Percentiles rank a stretch among this genome's conserved stretches.
phyloP scores from a whole-genome alignment of 768 basidiomycete genomes.

The Tricholoma sp. region DNA sequence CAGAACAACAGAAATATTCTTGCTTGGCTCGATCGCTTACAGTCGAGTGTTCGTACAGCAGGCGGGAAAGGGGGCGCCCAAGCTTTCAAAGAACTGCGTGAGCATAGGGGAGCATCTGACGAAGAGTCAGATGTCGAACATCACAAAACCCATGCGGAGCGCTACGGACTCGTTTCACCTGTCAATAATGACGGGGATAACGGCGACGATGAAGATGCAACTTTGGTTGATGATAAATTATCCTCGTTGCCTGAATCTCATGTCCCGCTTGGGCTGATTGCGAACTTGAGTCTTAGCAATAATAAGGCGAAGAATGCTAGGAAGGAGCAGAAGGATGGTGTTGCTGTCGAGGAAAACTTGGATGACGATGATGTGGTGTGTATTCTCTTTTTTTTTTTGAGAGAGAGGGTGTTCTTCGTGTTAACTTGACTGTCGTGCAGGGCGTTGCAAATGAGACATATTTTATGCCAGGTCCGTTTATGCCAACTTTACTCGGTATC shows the following conservation, averaged over 20 bases:
- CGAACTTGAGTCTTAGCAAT: conserved; percentile 62
- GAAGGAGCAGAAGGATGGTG: conserved; percentile 32
- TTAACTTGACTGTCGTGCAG: conserved; percentile 32
- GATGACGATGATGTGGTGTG: conserved; percentile 64
- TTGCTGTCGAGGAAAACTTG: conserved; percentile 35
- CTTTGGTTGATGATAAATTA: conserved; percentile 40
- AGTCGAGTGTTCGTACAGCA: conserved; percentile 50
- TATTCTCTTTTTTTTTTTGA: too few relatives aligned
- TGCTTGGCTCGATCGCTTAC: conserved; percentile 72
- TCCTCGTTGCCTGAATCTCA: conserved; percentile 60
- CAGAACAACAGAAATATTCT: conserved; percentile 60
- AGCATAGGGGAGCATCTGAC: conserved; percentile 22
- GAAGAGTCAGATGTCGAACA: conserved; percentile 39
- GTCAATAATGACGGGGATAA: conserved; percentile 24
- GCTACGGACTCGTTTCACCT: conserved; percentile 13
- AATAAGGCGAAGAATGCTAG: conserved; percentile 38
- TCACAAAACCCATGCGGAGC: conserved; percentile 24
- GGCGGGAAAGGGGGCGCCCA: conserved; percentile 37
- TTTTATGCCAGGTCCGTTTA: conserved; percentile 64
- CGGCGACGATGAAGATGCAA: conserved; percentile 29
- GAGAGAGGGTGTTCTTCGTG: too few relatives aligned
- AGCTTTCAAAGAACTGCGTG: conserved; percentile 43
- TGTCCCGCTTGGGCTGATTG: conserved; percentile 73
- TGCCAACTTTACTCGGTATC: background rate
- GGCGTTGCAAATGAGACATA: conserved; percentile 79